These are phyloP conservation scores for Debaryomycetaceae sp. DNA, from an alignment of 1,139 yeast species.

Conservation along the genomic window DNA sequence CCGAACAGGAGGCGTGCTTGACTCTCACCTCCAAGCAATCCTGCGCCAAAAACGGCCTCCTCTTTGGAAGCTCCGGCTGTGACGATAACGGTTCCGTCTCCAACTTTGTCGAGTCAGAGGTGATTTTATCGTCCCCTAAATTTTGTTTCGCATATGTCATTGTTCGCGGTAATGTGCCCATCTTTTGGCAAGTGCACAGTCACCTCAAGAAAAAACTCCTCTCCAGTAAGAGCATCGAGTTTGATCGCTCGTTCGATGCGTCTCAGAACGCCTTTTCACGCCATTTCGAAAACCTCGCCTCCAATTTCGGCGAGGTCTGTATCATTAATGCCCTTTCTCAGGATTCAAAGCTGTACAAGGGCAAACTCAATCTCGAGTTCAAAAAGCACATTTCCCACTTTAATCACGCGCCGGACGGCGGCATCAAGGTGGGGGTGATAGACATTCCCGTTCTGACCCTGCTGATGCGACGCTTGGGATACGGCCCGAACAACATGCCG, in stretches of 20 bases:
- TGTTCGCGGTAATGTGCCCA: conserved; percentile 59
- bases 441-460: conserved; percentile 26
- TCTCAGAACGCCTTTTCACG: conserved; percentile 54
- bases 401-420: conserved; percentile 6
- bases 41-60: conserved; percentile 46
- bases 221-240: conserved; percentile 39
- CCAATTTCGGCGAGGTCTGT: conserved; percentile 56
- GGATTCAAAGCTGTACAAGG: conserved; percentile 25
- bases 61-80: conserved; percentile 60
- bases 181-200: conserved; percentile 49
- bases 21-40: conserved; percentile 62
- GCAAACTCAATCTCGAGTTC: conserved; percentile 19
- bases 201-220: conserved; percentile 30
- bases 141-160: conserved; percentile 49
- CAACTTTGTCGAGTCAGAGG: conserved; percentile 57
- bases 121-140: conserved; percentile 42
- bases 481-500: conserved; percentile 24
- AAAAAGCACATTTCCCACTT: conserved; percentile 21
- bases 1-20: conserved; percentile 32
- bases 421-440: conserved; percentile 13
- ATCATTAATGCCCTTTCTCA: conserved; percentile 44
- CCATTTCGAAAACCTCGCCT: conserved; percentile 47
- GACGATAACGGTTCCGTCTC: conserved; percentile 66
- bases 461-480: conserved; percentile 25
- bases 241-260: conserved; percentile 52